A percentile compares a stretch with the other conserved stretches of the same genome.
phyloP scores from a whole-genome alignment of 192 early-diverging fungal species.

The Coemansia furcata region DNA sequence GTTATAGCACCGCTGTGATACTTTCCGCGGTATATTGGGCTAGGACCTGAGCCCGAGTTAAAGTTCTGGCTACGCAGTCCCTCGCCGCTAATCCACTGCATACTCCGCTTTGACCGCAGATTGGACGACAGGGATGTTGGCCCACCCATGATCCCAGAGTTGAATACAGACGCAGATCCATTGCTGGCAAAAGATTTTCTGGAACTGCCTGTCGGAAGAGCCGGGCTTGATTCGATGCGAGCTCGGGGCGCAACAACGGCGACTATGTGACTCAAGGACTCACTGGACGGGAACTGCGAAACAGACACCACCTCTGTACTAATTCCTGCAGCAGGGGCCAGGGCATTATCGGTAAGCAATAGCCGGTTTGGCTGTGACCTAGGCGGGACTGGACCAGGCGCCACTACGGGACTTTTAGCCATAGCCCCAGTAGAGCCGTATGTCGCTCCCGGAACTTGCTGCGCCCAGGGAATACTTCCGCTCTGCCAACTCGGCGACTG shows the following conservation, averaged over 20 bases:
- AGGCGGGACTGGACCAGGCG: neutral
- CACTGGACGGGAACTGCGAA: conserved; percentile 30
- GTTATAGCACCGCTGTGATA: conserved; percentile 27
- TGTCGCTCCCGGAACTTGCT: conserved; percentile 5
- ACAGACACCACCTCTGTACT: conserved; percentile 21
- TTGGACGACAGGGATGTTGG: conserved; percentile 28
- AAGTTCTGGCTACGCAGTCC: conserved; percentile 27
- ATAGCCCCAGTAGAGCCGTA: conserved; percentile 21
- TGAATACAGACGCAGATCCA: conserved; percentile 22
- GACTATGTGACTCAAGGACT: neutral
- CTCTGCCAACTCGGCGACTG: conserved; percentile 54
- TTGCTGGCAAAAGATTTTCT: conserved; percentile 19
- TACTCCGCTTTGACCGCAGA: conserved; percentile 33
- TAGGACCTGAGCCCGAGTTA: conserved; percentile 15
- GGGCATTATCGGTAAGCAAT: neutral
- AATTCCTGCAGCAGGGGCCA: neutral
- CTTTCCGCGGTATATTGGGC: conserved; percentile 34
- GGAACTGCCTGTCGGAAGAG: conserved; percentile 5
- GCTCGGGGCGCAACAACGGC: neutral
- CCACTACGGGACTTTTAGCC: conserved; percentile 16
- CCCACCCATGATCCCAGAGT: conserved; percentile 15
- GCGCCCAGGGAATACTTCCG: conserved; percentile 33
- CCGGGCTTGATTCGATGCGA: neutral
- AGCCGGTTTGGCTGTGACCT: conserved; percentile 6
- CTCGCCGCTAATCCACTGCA: conserved; percentile 34